These are phyloP conservation scores for Leishmania aethiopica DNA, from an alignment of 208 protist genomes.

Conservation along the genomic window DNA sequence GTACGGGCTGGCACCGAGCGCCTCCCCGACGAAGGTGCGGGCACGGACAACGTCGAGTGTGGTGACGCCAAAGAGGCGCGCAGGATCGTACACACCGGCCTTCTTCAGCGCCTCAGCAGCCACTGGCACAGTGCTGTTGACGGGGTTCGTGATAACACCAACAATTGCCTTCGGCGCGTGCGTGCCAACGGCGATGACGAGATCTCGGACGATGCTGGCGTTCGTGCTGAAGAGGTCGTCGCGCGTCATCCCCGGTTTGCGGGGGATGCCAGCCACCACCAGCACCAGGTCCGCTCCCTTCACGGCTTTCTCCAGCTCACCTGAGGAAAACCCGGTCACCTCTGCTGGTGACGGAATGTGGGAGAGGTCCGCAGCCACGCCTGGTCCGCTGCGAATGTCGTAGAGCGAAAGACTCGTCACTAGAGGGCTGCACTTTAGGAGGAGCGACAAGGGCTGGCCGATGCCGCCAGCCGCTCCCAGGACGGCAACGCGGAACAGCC, in stretches of 20 bases:
- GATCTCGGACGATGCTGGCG: constrained; percentile 86
- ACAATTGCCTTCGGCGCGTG: constrained; percentile 92
- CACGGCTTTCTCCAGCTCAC: constrained; percentile 74
- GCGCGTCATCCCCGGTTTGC: constrained; percentile 96
- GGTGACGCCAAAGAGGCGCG: constrained; percentile 91
- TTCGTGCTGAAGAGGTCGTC: constrained; percentile 97
- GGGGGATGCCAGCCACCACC: constrained; percentile 95
- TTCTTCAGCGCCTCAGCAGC: constrained; percentile 91
- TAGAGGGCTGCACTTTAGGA: constrained; percentile 88
- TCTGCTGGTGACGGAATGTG: constrained; percentile 85
- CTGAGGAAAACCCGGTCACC: constrained; percentile 71
- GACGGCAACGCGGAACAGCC: constrained; percentile 73
- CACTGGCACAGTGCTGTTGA: constrained; percentile 96
- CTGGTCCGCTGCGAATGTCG: constrained; percentile 85
- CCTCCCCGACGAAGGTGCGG: constrained; percentile 79
- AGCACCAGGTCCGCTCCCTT: constrained; percentile 87
- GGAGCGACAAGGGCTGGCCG: constrained; percentile 95
- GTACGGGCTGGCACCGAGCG: constrained; percentile 48
- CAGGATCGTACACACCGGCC: constrained; percentile 83
- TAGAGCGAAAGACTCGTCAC: constrained; percentile 88
- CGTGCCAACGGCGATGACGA: constrained; percentile 81
- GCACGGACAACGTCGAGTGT: constrained; percentile 89
- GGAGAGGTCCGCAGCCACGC: constrained; percentile 90
- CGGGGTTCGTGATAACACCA: constrained; percentile 94
- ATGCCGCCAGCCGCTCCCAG: constrained; percentile 96